phyloP scores from a whole-genome alignment of 805 yeast species.

The Hanseniaspora meyeri region DNA sequence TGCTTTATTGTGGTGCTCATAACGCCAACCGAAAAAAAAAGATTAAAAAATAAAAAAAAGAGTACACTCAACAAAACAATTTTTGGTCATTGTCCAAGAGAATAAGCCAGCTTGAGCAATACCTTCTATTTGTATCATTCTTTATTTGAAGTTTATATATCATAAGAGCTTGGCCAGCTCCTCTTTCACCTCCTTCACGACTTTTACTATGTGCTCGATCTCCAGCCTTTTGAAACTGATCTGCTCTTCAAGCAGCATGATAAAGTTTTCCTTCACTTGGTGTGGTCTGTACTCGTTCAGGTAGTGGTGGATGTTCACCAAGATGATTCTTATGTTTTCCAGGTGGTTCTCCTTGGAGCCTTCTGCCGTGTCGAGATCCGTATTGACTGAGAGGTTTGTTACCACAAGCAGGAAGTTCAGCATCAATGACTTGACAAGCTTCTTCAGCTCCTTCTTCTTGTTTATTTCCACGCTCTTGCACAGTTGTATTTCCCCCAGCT shows the following conservation, averaged over 20 bases:
- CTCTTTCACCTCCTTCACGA: slow-evolving; percentile 32
- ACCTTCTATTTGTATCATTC: too few relatives aligned
- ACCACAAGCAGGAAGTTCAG: slow-evolving; percentile 71
- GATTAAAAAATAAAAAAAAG: too few relatives aligned
- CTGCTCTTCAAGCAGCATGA: slow-evolving; percentile 58
- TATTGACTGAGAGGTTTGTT: slow-evolving; percentile 64
- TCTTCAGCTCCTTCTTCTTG: slow-evolving; percentile 61
- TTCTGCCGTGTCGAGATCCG: slow-evolving; percentile 25
- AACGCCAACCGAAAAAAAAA: too few relatives aligned
- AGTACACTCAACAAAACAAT: too few relatives aligned
- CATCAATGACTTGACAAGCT: slow-evolving; percentile 63
- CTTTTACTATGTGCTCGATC: slow-evolving; percentile 33
- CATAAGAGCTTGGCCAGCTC: slow-evolving; percentile 28
- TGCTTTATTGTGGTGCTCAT: too few relatives aligned
- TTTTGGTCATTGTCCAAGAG: too few relatives aligned
- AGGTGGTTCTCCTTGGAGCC: slow-evolving; percentile 45
- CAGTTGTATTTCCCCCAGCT: slow-evolving; percentile 58
- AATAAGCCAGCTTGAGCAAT: too few relatives aligned
- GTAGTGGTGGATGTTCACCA: slow-evolving; percentile 83
- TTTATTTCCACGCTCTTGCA: slow-evolving; percentile 43
- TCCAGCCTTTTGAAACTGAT: slow-evolving; percentile 50
- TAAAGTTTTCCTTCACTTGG: slow-evolving; percentile 82
- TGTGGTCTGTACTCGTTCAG: slow-evolving; percentile 89
- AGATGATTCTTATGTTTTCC: slow-evolving; percentile 64
- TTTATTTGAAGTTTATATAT: too few relatives aligned